These are phyloP conservation scores for Leishmania aethiopica DNA, from an alignment of 208 protist genomes.

Conservation along the genomic window DNA sequence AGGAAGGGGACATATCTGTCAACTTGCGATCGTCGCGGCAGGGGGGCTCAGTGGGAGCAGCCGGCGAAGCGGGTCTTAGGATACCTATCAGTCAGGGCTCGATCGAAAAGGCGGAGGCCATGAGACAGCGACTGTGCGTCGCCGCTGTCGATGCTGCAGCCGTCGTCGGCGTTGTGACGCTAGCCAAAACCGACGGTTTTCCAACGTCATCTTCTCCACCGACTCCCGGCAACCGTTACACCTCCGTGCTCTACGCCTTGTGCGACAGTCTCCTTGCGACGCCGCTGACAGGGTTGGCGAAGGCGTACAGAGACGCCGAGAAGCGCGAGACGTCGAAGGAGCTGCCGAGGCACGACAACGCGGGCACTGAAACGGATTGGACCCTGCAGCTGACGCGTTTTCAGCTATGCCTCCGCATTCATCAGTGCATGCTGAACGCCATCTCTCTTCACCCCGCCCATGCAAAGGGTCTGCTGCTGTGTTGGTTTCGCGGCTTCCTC, in stretches of 20 bases:
- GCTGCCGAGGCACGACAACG: neutral
- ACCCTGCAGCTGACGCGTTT: slow-evolving; percentile 23
- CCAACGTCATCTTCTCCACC: neutral
- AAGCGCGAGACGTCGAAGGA: neutral
- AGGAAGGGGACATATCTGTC: neutral
- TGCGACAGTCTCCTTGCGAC: neutral
- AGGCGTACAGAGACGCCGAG: neutral
- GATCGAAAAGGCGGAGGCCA: slow-evolving; percentile 1
- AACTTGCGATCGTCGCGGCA: neutral
- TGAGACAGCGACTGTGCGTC: slow-evolving; percentile 22
- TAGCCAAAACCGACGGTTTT: neutral
- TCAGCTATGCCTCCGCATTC: slow-evolving; percentile 29
- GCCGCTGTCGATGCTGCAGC: slow-evolving; percentile 28
- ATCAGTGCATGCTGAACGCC: slow-evolving; percentile 27
- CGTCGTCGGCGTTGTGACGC: slow-evolving; percentile 8
- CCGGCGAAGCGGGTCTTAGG: too few species aligned
- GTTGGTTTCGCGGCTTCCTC: slow-evolving; percentile 46
- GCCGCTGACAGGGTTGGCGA: neutral
- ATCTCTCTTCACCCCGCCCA: slow-evolving; percentile 7
- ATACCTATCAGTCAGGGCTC: neutral
- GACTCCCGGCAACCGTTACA: neutral
- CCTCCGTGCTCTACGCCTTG: neutral
- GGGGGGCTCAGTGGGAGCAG: too few species aligned
- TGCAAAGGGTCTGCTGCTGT: slow-evolving; percentile 13
- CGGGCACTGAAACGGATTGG: neutral